Percentiles rank a stretch among this genome's conserved stretches.
Evolutionary conservation across 148 eudicot genomes (phyloP).

Genomic region (Simmondsia chinensis): DNA sequence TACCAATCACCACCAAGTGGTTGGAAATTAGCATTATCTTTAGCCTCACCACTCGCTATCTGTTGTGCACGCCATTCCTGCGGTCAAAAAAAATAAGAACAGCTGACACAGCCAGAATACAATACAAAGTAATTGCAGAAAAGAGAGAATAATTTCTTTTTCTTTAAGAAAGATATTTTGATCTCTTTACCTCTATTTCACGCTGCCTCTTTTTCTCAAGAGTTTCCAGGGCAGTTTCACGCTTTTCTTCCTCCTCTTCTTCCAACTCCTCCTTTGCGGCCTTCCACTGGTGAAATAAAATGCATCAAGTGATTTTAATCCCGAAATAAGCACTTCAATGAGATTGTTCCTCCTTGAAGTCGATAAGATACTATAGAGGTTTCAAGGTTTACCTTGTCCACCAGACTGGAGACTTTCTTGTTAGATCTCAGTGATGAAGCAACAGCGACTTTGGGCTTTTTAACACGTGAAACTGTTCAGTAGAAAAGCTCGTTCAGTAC

Average conservation of each 20-base stretch:
- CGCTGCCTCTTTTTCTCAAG: slow-evolving; percentile 84
- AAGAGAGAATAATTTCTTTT: too few relatives aligned
- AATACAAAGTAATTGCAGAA: background rate
- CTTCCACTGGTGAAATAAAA: slow-evolving; percentile 57
- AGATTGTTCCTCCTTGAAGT: too few relatives aligned
- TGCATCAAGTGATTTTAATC: background rate
- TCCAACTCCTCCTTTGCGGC: slow-evolving; percentile 93
- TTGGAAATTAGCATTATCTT: slow-evolving; percentile 94
- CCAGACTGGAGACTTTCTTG: slow-evolving; percentile 96
- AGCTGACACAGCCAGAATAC: background rate
- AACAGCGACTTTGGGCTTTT: slow-evolving; percentile 59
- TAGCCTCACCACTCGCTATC: slow-evolving; percentile 92
- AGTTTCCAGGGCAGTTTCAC: slow-evolving; percentile 56
- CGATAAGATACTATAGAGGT: too few relatives aligned
- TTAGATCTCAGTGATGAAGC: slow-evolving; percentile 73
- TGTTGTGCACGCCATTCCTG: slow-evolving; percentile 95
- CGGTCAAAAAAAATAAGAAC: slow-evolving; percentile 11
- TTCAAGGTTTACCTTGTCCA: slow-evolving; percentile 63
- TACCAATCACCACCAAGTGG: slow-evolving; percentile 98
- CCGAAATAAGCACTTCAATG: too few relatives aligned
- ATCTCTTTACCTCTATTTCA: slow-evolving; percentile 83
- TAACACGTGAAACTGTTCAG: slow-evolving; percentile 50
- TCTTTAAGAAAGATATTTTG: slow-evolving; percentile 1
- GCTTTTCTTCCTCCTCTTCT: slow-evolving; percentile 77
- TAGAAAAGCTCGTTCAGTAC: too few relatives aligned